Base-by-base conservation (phyloP, 768 basidiomycete genomes). In the Panaeolus papilionaceus region DNA sequence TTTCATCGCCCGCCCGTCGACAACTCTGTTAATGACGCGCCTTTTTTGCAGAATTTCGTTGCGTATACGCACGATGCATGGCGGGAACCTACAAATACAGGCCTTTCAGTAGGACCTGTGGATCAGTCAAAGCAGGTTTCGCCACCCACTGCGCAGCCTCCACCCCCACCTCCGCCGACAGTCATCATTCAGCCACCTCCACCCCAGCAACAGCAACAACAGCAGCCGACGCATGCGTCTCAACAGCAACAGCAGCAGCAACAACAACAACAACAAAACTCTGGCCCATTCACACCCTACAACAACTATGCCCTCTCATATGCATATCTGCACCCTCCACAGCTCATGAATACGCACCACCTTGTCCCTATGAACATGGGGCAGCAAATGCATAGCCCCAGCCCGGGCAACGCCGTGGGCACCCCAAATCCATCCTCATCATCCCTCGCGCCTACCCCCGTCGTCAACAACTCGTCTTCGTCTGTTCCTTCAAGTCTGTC, bases 61-160 rank as follows among this genome's bases (percentile, higher is more conserved):
- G 85, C 86, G 45, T 90, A 85, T 65, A 82, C 47, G 18, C 47
- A 84, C 51, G 84, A 87, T 45, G 88, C 88, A 2, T 91, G 89
- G 89, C 86, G 85, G 64, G 87, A 87, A 16, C 87, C 87, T 70
- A 83, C 82, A 23, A 58, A n/a, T 58, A 4, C 54, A 16, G 33
- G 86, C 82, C 16, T 74, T 79, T 4, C 71, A 79, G 7, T 81
- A 78, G 66, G 62, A 65, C 62, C 68, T 20, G 69, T 69, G 37
- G 68, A 67, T n/a, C 66, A 67, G 3, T 62, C 71, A n/a, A 68
- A 69, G 14, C 66, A 58, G 18, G 68, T 67, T 23, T 65, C 67
- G 51, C 68, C 67, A n/a, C 66, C 71, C 16, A n/a, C 66, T 4
- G 47, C 67, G 40, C 62, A 44, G 28, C 37, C 66, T 9, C 45